phyloP scores from a whole-genome alignment of 345 rosid genomes.

The Melaleuca quinquenervia region DNA sequence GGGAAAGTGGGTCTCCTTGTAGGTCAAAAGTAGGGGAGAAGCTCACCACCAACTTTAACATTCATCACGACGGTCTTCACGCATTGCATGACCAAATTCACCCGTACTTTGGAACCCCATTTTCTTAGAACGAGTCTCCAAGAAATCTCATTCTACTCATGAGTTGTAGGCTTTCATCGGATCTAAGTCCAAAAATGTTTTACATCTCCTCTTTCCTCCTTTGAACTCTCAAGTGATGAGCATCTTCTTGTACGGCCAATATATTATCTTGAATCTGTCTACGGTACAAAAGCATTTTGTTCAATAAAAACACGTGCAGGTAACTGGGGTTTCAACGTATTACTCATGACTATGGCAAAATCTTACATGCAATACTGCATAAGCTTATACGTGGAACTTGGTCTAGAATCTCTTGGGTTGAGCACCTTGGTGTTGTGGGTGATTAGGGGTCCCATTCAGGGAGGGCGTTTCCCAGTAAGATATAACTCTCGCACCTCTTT shows the following conservation, averaged over 20 bases:
- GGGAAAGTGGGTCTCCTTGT: neutral
- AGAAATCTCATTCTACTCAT: neutral
- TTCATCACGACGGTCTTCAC: too few relatives aligned
- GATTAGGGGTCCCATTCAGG: neutral
- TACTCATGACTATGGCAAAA: neutral
- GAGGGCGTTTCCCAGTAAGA: neutral
- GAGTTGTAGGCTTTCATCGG: neutral
- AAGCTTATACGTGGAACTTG: neutral
- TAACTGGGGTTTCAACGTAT: neutral
- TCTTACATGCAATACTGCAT: neutral
- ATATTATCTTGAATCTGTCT: neutral
- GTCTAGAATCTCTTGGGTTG: neutral
- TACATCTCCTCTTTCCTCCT: neutral
- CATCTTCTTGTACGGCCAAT: too few relatives aligned
- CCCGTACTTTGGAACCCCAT: fast-evolving
- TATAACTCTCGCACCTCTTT: neutral
- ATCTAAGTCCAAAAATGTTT: neutral
- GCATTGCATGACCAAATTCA: neutral
- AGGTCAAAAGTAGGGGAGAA: neutral
- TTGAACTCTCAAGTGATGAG: too few relatives aligned
- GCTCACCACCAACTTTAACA: neutral
- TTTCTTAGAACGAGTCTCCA: neutral
- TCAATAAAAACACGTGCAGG: neutral
- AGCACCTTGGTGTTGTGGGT: neutral
- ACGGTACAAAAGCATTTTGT: neutral